Evolutionary conservation across 805 yeast genomes (phyloP).

Genomic region (Saccharomycopsis sp.): DNA sequence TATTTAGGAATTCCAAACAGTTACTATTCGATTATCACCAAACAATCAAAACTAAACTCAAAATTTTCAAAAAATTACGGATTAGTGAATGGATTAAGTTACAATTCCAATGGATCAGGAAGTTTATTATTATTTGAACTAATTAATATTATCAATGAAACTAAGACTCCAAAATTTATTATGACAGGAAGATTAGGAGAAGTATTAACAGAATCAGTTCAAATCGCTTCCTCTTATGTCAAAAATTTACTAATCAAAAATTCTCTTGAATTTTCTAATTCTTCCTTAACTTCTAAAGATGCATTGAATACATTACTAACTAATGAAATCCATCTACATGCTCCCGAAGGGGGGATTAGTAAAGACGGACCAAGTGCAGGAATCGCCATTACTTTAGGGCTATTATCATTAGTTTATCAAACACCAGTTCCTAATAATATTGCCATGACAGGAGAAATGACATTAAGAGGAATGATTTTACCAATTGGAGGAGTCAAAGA

Average conservation of each 20-base stretch:
- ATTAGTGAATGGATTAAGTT: slow-evolving; percentile 79
- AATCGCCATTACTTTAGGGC: slow-evolving; percentile 71
- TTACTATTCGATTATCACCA: slow-evolving; percentile 28
- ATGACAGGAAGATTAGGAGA: slow-evolving; percentile 80
- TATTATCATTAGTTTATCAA: slow-evolving; percentile 61
- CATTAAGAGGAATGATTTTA: slow-evolving; percentile 64
- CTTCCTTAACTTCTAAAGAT: neutral
- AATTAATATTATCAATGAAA: slow-evolving; percentile 42
- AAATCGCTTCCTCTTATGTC: slow-evolving; percentile 67
- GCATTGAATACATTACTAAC: slow-evolving; percentile 37
- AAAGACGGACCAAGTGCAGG: slow-evolving; percentile 45
- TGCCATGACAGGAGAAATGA: slow-evolving; percentile 86
- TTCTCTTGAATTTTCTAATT: no score
- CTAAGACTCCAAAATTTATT: slow-evolving; percentile 24
- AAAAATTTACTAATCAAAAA: slow-evolving; percentile 39
- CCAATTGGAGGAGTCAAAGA: slow-evolving; percentile 81
- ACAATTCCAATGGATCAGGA: slow-evolving; percentile 81
- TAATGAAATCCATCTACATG: slow-evolving; percentile 57
- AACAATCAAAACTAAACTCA: slow-evolving; percentile 22
- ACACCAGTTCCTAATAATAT: slow-evolving; percentile 38
- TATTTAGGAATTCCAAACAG: slow-evolving; percentile 60
- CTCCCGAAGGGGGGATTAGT: slow-evolving; percentile 57
- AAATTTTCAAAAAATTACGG: slow-evolving; percentile 48
- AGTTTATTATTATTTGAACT: slow-evolving; percentile 73
- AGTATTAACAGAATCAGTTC: slow-evolving; percentile 71